phyloP scores from a whole-genome alignment of 140 eudicot genomes.

The Artemisia princeps region DNA sequence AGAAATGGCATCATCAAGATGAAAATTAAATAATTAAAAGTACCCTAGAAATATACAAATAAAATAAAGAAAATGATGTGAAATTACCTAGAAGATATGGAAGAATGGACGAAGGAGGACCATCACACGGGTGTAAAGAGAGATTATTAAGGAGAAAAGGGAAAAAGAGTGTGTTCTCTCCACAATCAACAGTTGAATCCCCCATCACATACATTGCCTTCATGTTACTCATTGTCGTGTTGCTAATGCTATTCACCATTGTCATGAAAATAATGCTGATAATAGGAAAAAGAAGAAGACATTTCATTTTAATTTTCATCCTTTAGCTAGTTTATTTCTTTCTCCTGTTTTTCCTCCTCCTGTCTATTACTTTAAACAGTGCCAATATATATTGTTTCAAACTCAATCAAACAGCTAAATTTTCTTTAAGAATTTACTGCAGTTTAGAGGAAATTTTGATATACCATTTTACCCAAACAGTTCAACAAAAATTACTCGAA shows the following conservation, averaged over 20 bases:
- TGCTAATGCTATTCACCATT: conserved; percentile 18
- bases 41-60: background rate
- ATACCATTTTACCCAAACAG: too few species aligned
- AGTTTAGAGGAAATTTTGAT: too few species aligned
- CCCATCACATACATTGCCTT: conserved; percentile 52
- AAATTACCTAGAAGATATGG: conserved; percentile 59
- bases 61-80: background rate
- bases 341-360: conserved; percentile 1
- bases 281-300: conserved; percentile 23
- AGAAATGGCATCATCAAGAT: background rate
- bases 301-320: conserved; percentile 17
- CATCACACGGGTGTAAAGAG: conserved; percentile 56
- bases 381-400: too few species aligned
- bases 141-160: conserved; percentile 38
- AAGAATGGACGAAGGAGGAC: conserved; percentile 43
- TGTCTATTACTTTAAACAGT: background rate
- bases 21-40: background rate
- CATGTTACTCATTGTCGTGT: conserved; percentile 16
- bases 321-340: background rate
- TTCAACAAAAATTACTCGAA: too few species aligned
- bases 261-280: conserved; percentile 9
- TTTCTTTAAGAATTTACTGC: too few species aligned
- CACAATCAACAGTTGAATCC: conserved; percentile 70
- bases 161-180: conserved; percentile 54
- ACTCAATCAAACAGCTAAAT: too few species aligned